Percentiles rank a stretch among this genome's conserved stretches.
These are phyloP conservation scores for Chytridium lagenaria DNA, from an alignment of 371 early-diverging fungal genomes.

Conservation along the genomic window DNA sequence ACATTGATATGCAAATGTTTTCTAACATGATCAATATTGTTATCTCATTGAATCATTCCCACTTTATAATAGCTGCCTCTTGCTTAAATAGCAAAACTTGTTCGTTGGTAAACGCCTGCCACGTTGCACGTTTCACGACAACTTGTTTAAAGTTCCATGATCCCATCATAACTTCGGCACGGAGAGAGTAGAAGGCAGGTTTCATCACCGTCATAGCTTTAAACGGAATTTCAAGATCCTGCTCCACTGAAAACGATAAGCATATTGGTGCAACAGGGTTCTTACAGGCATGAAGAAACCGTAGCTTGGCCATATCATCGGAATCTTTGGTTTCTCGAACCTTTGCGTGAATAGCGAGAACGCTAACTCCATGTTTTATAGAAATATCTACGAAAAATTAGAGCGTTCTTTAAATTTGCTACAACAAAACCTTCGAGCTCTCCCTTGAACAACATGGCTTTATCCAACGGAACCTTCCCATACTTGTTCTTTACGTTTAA, in stretches of 20 bases:
- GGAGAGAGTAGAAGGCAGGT: constrained; percentile 17
- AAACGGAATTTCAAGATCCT: constrained; percentile 27
- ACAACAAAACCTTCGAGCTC: constrained; percentile 31
- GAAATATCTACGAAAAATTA: constrained; percentile 8
- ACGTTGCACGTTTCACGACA: not conserved
- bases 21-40: constrained; percentile 11
- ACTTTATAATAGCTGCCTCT: constrained; percentile 35
- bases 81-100: constrained; percentile 11
- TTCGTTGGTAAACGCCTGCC: not conserved
- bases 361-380: constrained; percentile 22
- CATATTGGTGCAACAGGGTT: not conserved
- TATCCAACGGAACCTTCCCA: constrained; percentile 39
- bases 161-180: constrained; percentile 25
- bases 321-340: not conserved
- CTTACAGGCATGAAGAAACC: not conserved
- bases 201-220: constrained; percentile 37
- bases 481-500: constrained; percentile 43
- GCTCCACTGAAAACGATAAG: constrained; percentile 4
- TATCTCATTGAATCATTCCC: not conserved
- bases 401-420: constrained; percentile 19
- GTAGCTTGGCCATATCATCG: not conserved
- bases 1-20: constrained; percentile 40
- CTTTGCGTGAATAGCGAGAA: not conserved
- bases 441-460: constrained; percentile 29
- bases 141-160: constrained; percentile 20